Percentiles rank a stretch among this genome's conserved stretches.
These are phyloP conservation scores for Scutellospora calospora DNA, from an alignment of 371 early-diverging fungal genomes.

Conservation along the genomic window DNA sequence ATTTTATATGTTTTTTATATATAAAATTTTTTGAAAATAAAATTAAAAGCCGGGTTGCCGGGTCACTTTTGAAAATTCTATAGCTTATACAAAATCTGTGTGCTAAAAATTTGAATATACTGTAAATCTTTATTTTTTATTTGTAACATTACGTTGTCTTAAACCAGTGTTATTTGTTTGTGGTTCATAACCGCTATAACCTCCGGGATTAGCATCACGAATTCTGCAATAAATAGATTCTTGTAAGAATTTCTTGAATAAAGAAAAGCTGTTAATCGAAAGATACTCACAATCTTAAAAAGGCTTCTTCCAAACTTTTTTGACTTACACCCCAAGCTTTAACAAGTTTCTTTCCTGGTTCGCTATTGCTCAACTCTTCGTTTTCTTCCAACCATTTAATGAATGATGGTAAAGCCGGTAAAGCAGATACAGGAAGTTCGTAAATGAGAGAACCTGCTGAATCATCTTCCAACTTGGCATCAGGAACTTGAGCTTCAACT, in stretches of 20 bases:
- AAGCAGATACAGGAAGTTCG: constrained; percentile 59
- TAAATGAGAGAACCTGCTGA: constrained; percentile 71
- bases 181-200: not conserved
- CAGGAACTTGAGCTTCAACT: constrained; percentile 57
- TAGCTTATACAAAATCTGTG: too few species aligned
- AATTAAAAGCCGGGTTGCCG: too few species aligned
- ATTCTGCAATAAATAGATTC: constrained; percentile 8
- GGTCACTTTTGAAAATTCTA: too few species aligned
- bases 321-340: constrained; percentile 75
- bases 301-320: constrained; percentile 74
- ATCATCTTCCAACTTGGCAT: constrained; percentile 67
- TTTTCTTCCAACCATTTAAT: constrained; percentile 63
- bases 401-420: constrained; percentile 57
- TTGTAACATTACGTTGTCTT: not conserved
- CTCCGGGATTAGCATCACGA: constrained; percentile 30
- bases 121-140: not conserved
- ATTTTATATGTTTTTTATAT: too few species aligned
- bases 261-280: not conserved
- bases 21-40: too few species aligned
- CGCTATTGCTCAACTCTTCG: constrained; percentile 45
- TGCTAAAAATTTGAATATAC: too few species aligned
- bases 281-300: constrained; percentile 47
- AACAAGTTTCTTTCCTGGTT: constrained; percentile 50
- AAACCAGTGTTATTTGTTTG: not conserved
- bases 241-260: not conserved